Base-by-base conservation (phyloP, 2,329 filamentous ascomycete genomes). In the Aulographum hederae region DNA sequence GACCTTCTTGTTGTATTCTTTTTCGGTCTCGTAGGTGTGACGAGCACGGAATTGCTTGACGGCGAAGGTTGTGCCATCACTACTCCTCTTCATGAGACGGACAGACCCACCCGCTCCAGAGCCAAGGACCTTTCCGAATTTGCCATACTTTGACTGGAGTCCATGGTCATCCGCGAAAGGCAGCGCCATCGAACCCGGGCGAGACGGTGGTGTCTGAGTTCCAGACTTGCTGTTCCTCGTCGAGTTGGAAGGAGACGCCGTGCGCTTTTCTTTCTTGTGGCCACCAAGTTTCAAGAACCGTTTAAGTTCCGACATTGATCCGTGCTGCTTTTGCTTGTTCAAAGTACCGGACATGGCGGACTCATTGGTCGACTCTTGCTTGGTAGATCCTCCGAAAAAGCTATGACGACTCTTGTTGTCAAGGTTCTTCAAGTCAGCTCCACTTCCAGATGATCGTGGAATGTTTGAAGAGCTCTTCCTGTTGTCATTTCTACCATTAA, bases 1-100 rank as follows among this genome's bases (percentile, higher is more conserved):
- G 29, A 98, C 73, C 52, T 98, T 98, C 57, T 98, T 98, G 43
- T 84, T 81, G 47, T 98, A 98, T 43, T 95, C 89, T 46, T 80
- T 82, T 49, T 94, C 79, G 2, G 77, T 81, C 55, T 98, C 89
- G 55, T 94, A 93, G 0, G 78, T 74, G 54, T 98, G 86, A 20
- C 82, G 73, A 33, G 86, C 74, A 32, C 89, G 67, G 56, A 98
- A 98, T 49, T 98, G 86, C 55, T 98, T 98, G 32, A 95, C 89
- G 1, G 89, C 89, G 53, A 98, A 98, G 0, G 91, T 89, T 5
- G 81, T 82, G 17, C 78, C 78, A 47, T 98, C 89, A 39, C 81
- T 85, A 46, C 75, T 86, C 38, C 89, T 72, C 60, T 89, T 94
- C 75, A 98, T 82, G 31, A 98, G 58, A 40, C 86, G 72, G 12